Base-by-base conservation (phyloP, 768 basidiomycete genomes). In the Mycena filopes region DNA sequence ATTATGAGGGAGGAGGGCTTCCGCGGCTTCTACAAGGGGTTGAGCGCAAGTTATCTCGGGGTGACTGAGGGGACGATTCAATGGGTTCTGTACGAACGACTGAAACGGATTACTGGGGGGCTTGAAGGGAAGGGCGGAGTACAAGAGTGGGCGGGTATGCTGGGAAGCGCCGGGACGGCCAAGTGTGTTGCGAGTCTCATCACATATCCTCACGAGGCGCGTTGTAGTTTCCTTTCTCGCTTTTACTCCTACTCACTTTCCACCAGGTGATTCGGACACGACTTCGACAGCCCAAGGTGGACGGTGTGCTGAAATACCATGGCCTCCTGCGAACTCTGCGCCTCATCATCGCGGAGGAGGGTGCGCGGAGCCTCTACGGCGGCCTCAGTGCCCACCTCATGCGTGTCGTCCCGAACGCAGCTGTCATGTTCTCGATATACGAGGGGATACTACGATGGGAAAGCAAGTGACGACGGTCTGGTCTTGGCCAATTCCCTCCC, bases 201-300 rank as follows among this genome's bases (percentile, higher is more conserved):
- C 71, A 99, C 98, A 1, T 99, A 99, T 81, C 98, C 98, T 46
- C 98, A 99, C 71, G 97, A 99, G 85, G 97, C 95, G 57, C 60
- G 87, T 79, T 55, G 23, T n/a, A 15, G 26, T 26, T 53, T 41
- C 54, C 53, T 23, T 43, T 16, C 61, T 58, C 43, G 55, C 50
- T 15, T 47, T 23, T 59, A 15, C 2, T 1, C 46, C 50, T 65
- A 38, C 55, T 72, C 41, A 55, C 54, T 31, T 50, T 33, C 25
- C 40, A 46, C 18, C 56, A 95, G 94, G 95, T 98, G 3, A 78
- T 98, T 26, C 92, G 97, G 36, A 99, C 98, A 46, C 88, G 97
- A 33, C 82, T 99, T 28, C 87, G 97, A 58, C 97, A 99, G 76
- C 95, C 96, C 1, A 85, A 87, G 23, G 87, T 93, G 0, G 82